These are phyloP conservation scores for Combretum micranthum DNA, from an alignment of 345 rosid species.

Conservation along the genomic window DNA sequence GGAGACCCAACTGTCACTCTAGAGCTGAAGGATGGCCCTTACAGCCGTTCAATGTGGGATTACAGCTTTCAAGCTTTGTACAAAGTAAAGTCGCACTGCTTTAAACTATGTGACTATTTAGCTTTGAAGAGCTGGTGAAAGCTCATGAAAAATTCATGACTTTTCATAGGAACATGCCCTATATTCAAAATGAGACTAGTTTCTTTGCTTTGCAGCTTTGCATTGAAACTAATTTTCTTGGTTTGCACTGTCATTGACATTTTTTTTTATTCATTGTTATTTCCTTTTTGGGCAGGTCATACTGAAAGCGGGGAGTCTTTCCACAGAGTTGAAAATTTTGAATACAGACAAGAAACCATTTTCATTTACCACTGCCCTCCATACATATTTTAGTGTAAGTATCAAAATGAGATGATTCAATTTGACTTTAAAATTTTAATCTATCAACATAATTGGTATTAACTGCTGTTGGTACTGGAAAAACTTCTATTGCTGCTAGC, in stretches of 20 bases:
- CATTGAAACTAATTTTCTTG: not conserved
- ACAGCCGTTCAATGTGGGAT: conserved; percentile 94
- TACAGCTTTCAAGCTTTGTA: conserved; percentile 72
- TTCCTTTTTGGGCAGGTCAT: too few relatives aligned
- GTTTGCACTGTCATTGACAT: conserved; percentile 11
- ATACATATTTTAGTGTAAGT: conserved; percentile 81
- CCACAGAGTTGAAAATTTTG: conserved; percentile 63
- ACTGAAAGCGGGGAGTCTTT: conserved; percentile 55
- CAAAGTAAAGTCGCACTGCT: conserved; percentile 35
- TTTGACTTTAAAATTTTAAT: not conserved
- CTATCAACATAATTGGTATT: too few relatives aligned
- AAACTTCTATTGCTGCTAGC: not conserved
- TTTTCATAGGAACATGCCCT: not conserved
- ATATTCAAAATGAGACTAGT: not conserved
- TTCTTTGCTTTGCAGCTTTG: not conserved
- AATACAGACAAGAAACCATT: conserved; percentile 78
- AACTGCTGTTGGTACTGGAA: not conserved
- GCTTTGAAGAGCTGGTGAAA: not conserved
- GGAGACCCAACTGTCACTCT: conserved; percentile 66
- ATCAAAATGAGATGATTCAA: conserved; percentile 3
- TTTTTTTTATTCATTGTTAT: conserved; percentile 12
- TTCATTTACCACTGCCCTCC: conserved; percentile 74
- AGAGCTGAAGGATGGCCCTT: conserved; percentile 75
- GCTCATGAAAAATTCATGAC: not conserved
- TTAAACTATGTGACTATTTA: conserved; percentile 2